phyloP scores from a whole-genome alignment of 2,329 filamentous ascomycete species.

The Cylindrodendrum hubeiense region DNA sequence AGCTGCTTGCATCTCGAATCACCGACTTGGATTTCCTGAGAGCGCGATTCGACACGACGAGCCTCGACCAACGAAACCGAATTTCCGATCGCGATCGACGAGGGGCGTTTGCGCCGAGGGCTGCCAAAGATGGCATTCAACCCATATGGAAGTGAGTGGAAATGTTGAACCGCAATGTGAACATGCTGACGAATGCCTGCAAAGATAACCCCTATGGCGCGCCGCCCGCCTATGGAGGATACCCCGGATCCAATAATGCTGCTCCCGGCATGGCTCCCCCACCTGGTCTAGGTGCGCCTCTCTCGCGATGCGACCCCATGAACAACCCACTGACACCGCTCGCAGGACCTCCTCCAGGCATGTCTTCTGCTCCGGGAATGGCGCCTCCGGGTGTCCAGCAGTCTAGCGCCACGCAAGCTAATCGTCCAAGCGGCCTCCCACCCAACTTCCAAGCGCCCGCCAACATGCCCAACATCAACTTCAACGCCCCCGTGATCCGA shows the following conservation, averaged over 20 bases:
- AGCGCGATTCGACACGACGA: background rate
- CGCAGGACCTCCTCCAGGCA: constrained; percentile 81
- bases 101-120: constrained; percentile 28
- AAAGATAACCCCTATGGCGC: constrained; percentile 74
- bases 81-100: constrained; percentile 23
- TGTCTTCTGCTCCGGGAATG: constrained; percentile 84
- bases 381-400: constrained; percentile 82
- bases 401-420: constrained; percentile 79
- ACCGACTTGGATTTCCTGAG: background rate
- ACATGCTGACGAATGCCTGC: constrained; percentile 22
- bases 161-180: background rate
- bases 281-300: constrained; percentile 80
- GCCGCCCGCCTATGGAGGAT: constrained; percentile 79
- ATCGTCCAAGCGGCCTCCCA: constrained; percentile 84
- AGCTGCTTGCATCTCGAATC: background rate
- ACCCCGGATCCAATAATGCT: constrained; percentile 68
- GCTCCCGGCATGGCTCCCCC: constrained; percentile 81
- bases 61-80: background rate
- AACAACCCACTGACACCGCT: constrained; percentile 25
- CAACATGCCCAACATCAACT: constrained; percentile 98
- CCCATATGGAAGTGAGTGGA: constrained; percentile 66
- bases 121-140: constrained; percentile 67
- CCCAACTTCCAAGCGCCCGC: constrained; percentile 88
- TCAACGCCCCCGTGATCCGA: constrained; percentile 95
- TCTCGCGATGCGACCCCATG: constrained; percentile 1